phyloP scores from a whole-genome alignment of 208 protist genomes.

The Trypanosoma boissoni region DNA sequence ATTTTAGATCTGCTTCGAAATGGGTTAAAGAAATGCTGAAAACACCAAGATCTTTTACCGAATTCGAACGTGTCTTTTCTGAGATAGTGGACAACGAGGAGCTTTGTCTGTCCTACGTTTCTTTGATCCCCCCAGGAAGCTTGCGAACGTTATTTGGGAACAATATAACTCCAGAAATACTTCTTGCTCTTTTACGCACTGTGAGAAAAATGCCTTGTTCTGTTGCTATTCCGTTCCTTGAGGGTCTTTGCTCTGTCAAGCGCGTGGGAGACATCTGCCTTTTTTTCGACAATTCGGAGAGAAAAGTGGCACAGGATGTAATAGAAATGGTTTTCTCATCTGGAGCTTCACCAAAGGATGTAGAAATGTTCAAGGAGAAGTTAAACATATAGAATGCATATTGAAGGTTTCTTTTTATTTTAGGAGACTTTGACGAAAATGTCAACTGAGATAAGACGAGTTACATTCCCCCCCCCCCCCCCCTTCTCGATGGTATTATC shows the following conservation, averaged over 20 bases:
- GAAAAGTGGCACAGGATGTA: slow-evolving; percentile 51
- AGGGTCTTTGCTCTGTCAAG: slow-evolving; percentile 64
- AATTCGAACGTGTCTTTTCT: slow-evolving; percentile 85
- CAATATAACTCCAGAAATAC: slow-evolving; percentile 84
- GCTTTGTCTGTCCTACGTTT: slow-evolving; percentile 63
- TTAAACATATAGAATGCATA: slow-evolving; percentile 40
- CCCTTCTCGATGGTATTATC: too few species aligned
- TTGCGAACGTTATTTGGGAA: slow-evolving; percentile 72
- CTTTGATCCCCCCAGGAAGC: slow-evolving; percentile 46
- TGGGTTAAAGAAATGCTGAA: slow-evolving; percentile 60
- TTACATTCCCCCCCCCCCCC: too few species aligned
- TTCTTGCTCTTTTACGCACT: slow-evolving; percentile 55
- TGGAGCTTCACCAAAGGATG: slow-evolving; percentile 41
- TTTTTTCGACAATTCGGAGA: slow-evolving; percentile 77
- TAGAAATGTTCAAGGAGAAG: slow-evolving; percentile 47
- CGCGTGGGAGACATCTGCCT: slow-evolving; percentile 77
- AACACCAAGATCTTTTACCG: slow-evolving; percentile 74
- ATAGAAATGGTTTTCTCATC: slow-evolving; percentile 43
- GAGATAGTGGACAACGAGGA: slow-evolving; percentile 58
- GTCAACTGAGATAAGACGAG: too few species aligned
- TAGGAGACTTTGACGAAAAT: slow-evolving; percentile 6
- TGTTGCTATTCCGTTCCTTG: slow-evolving; percentile 51
- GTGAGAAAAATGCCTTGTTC: slow-evolving; percentile 34
- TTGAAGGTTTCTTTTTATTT: slow-evolving; percentile 3
- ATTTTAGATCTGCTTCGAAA: slow-evolving; percentile 26